Evolutionary conservation across 495 filamentous ascomycete genomes (phyloP).

Genomic region (Tuber calosporum): DNA sequence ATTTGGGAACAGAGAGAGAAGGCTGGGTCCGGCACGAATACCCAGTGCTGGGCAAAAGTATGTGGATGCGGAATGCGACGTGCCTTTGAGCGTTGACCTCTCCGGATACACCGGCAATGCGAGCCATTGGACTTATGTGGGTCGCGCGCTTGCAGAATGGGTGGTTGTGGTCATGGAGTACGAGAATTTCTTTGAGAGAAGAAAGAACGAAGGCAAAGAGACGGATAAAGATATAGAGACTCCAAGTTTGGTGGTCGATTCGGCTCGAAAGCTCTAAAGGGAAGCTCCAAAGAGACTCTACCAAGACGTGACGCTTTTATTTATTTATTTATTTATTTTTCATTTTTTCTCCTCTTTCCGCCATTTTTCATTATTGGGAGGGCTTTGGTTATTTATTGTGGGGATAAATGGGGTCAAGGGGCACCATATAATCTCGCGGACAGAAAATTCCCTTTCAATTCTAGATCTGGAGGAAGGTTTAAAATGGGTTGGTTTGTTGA

Average conservation of each 20-base stretch:
- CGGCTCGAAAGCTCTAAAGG: constrained; percentile 57
- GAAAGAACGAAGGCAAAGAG: constrained; percentile 78
- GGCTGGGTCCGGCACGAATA: constrained; percentile 65
- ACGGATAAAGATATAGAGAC: constrained; percentile 72
- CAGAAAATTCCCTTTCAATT: constrained; percentile 3
- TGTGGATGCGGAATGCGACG: constrained; percentile 44
- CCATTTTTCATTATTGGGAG: constrained; percentile 11
- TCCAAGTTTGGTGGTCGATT: constrained; percentile 77
- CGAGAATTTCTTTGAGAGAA: constrained; percentile 83
- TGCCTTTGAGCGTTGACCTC: constrained; percentile 26
- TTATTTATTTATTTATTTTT: constrained; percentile 13
- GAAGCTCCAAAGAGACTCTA: not conserved
- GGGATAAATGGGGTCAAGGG: constrained; percentile 15
- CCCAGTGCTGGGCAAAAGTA: constrained; percentile 61
- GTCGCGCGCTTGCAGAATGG: constrained; percentile 90
- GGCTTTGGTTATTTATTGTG: not conserved
- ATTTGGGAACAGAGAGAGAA: constrained; percentile 51
- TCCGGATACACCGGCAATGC: constrained; percentile 24
- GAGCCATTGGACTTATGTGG: constrained; percentile 59
- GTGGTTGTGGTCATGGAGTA: constrained; percentile 72
- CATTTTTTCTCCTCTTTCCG: not conserved
- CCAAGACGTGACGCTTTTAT: not conserved
- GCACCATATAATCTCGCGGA: not conserved
- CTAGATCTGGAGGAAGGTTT: not conserved
- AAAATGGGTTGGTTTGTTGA: constrained; percentile 2